Evolutionary conservation across 2,329 filamentous ascomycete species (phyloP).

Genomic region (Ceratocystis alfenasii): DNA sequence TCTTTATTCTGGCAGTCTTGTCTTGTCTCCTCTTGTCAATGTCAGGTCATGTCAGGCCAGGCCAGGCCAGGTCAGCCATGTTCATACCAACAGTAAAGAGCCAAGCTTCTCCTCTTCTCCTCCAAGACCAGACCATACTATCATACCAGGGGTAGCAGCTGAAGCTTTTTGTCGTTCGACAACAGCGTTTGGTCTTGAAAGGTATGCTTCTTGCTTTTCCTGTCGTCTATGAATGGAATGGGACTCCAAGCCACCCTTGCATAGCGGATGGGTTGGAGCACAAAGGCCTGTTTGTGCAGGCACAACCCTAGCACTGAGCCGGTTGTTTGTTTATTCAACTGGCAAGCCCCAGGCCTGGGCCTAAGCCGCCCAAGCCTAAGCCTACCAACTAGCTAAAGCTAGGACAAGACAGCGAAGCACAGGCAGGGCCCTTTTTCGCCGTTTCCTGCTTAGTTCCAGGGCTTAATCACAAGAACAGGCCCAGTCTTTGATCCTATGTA

Average conservation of each 20-base stretch:
- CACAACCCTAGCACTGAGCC: slow-evolving; percentile 8
- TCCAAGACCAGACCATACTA: too few species aligned
- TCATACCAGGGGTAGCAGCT: not conserved
- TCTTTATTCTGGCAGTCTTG: too few species aligned
- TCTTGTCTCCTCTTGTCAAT: slow-evolving; percentile 5
- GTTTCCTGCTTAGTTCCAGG: not conserved
- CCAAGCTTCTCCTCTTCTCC: too few species aligned
- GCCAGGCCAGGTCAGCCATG: not conserved
- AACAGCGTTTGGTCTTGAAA: not conserved
- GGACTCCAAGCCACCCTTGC: slow-evolving; percentile 2
- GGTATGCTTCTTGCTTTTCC: too few species aligned
- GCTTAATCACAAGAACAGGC: not conserved
- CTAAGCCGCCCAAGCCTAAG: too few species aligned
- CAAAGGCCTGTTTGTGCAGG: slow-evolving; percentile 15
- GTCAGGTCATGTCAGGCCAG: not conserved
- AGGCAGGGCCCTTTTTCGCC: not conserved
- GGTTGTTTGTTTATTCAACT: not conserved
- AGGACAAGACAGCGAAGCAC: not conserved
- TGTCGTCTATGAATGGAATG: too few species aligned
- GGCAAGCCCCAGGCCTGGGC: too few species aligned
- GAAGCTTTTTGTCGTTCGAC: not conserved
- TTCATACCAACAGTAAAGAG: too few species aligned
- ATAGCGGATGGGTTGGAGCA: not conserved
- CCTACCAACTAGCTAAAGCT: not conserved
- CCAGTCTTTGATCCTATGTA: not conserved